These are phyloP conservation scores for Fonsecaea multimorphosa DNA, from an alignment of 2,329 filamentous ascomycete genomes.

Conservation along the genomic window DNA sequence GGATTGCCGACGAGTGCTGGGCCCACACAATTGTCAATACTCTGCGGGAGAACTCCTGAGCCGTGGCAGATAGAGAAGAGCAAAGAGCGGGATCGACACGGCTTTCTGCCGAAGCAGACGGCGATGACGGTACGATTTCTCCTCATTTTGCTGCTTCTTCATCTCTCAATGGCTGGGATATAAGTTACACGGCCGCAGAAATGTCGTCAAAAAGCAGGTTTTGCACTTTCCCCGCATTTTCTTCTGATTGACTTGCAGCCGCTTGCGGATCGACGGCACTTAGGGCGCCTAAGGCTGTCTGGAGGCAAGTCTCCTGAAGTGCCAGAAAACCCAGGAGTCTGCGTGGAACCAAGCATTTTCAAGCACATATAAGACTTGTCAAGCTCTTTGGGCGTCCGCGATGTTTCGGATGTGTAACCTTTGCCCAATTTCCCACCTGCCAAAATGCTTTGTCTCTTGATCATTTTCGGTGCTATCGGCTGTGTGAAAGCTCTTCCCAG, in stretches of 20 bases:
- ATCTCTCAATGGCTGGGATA: not conserved
- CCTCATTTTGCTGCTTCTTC: not conserved
- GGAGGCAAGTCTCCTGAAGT: not conserved
- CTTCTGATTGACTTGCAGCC: not conserved
- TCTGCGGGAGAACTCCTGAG: not conserved
- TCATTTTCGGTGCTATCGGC: not conserved
- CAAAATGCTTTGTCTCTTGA: constrained; percentile 9
- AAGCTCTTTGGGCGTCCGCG: not conserved
- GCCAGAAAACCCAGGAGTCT: not conserved
- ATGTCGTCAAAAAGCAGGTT: constrained; percentile 1
- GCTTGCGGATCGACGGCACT: constrained; percentile 4
- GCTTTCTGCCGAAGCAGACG: constrained; percentile 1
- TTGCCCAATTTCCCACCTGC: not conserved
- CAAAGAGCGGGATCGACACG: not conserved
- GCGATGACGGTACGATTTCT: not conserved
- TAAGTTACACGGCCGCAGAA: not conserved
- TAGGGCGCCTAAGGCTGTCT: not conserved
- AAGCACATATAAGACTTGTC: constrained; percentile 10
- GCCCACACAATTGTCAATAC: not conserved
- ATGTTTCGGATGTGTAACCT: not conserved
- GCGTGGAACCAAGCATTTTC: not conserved
- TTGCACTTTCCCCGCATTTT: not conserved
- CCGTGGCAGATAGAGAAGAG: not conserved
- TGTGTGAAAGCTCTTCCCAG: constrained; percentile 1
- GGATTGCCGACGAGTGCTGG: not conserved